Base-by-base conservation (phyloP, 257 asterid genomes). In the Misopates orontium region DNA sequence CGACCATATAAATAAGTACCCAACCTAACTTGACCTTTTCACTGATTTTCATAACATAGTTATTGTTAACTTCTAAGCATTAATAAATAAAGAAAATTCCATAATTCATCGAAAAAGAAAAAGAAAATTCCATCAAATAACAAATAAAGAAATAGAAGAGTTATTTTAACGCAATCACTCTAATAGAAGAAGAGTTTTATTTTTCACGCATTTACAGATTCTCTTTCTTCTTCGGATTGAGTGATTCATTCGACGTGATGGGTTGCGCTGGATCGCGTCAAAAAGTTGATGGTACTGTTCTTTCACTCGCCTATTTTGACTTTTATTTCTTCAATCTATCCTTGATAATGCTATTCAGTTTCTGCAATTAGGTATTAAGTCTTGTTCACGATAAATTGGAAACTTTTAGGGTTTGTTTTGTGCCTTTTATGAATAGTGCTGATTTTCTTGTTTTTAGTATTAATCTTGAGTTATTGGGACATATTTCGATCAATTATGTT, bases 241-340 rank as follows among this genome's bases (percentile, higher is more conserved):
- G 25, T 23, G 8, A 18, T 31, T 25, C 45, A 40, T 24, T 22
- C 23, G 56, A 53, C 66, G 39, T 47, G 57, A 82, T 83, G 85
- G 88, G 88, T 47, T 83, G 88, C 75, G 83, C 85, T 75, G 88
- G 88, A 79, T 83, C 85, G 78, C 85, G 85, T 22, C 79, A 77
- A 53, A 83, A 83, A 68, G 66, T 51, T 4, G 82, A 80, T 58
- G 88, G 88, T 83, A 77, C 17, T 24, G 32, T 69, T 64, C 39
- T 62, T 60, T 56, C 36, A 60, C 50, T 48, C 32, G 23, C n/a
- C n/a, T n/a, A 19, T 59, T 64, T 67, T 28, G 23, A 47, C 55
- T 56, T 64, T 39, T 40, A 7, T 44, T 68, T 69, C 40, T 74
- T 39, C 55, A 59, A 57, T 69, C 59, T 44, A 16, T 19, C 23